phyloP scores from a whole-genome alignment of 176 grass and related monocot genomes.

The Juncus effusus region DNA sequence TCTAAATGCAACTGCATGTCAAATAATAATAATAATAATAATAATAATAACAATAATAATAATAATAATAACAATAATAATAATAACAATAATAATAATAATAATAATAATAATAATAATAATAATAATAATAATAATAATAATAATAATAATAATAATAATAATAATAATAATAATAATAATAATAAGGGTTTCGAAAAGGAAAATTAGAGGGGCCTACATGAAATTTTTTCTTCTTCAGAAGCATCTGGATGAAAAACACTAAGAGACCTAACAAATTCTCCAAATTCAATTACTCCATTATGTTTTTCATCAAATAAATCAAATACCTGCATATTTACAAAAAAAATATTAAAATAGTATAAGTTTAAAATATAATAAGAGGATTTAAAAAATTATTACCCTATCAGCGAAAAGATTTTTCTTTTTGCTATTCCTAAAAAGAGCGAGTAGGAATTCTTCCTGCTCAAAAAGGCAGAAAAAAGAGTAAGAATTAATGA shows the following conservation, averaged over 20 bases:
- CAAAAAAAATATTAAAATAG: background rate
- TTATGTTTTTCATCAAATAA: conserved; percentile 63
- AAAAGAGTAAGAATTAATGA: background rate
- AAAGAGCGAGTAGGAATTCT: conserved; percentile 64
- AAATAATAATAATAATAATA: no score
- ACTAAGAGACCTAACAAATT: conserved; percentile 72
- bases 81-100: background rate
- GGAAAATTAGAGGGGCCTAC: conserved; percentile 22
- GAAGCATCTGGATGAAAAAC: conserved; percentile 53
- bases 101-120: no score
- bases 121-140: no score
- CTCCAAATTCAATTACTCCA: conserved; percentile 67
- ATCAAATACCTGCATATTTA: conserved; percentile 45
- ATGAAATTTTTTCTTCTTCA: conserved; percentile 45
- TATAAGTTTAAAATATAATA: background rate
- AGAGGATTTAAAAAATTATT: background rate
- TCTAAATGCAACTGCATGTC: conserved; percentile 61
- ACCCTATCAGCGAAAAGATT: conserved; percentile 83
- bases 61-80: background rate
- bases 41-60: no score
- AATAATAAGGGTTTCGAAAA: no score
- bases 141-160: no score
- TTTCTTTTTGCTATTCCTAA: conserved; percentile 51
- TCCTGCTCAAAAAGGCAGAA: conserved; percentile 37
- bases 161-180: no score